Evolutionary conservation across 2,329 filamentous ascomycete genomes (phyloP).

Genomic region (Orbilia javanica): DNA sequence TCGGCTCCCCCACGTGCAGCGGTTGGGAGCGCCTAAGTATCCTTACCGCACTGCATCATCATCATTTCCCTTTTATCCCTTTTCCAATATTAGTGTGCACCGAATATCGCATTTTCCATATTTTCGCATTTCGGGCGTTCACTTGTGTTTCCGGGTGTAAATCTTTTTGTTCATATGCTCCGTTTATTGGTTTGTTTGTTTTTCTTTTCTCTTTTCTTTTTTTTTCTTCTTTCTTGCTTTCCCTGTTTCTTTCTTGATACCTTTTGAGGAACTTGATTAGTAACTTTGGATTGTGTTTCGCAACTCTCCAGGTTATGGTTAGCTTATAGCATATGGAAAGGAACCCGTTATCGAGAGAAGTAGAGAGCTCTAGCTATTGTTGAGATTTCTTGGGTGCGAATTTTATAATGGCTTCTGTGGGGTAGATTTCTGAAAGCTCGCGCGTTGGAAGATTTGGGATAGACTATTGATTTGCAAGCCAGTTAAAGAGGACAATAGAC

Average conservation of each 20-base stretch:
- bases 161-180: neutral
- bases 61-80: neutral
- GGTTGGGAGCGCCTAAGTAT: conserved; percentile 28
- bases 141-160: conserved; percentile 15
- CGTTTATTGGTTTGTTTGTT: conserved; percentile 2
- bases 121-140: conserved; percentile 39
- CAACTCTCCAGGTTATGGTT: conserved; percentile 53
- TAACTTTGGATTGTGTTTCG: conserved; percentile 52
- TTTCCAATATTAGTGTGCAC: conserved; percentile 3
- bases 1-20: conserved; percentile 8
- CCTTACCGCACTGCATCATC: neutral
- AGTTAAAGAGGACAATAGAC: neutral
- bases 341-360: conserved; percentile 18
- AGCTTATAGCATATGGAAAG: conserved; percentile 33
- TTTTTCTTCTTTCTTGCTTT: neutral
- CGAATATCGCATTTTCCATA: conserved; percentile 31
- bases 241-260: neutral
- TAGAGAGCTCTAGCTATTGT: conserved; percentile 19
- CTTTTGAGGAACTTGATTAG: conserved; percentile 48
- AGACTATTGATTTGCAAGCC: conserved; percentile 4
- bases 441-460: neutral
- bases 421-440: neutral
- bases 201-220: conserved; percentile 7
- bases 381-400: conserved; percentile 1
- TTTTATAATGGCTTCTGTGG: neutral